A percentile compares a stretch with the other conserved stretches of the same genome.
Evolutionary conservation across 2,329 filamentous ascomycete species (phyloP).

Genomic region (Ophiostoma sp.): DNA sequence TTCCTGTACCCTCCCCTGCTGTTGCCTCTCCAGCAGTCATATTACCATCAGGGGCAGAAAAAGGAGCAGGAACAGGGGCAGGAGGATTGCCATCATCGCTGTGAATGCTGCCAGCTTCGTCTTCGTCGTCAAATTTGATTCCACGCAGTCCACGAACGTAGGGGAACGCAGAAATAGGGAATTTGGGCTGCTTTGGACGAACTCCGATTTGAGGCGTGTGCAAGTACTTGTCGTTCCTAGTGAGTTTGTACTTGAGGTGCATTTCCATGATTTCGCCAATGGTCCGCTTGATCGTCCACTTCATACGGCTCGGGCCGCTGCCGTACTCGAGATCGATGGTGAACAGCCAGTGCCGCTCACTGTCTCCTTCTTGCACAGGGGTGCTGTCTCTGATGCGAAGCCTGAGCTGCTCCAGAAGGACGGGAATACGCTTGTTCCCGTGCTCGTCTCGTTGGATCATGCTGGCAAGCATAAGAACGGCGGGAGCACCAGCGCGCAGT

Average conservation of each 20-base stretch:
- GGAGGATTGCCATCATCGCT: slow-evolving; percentile 33
- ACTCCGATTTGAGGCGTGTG: slow-evolving; percentile 61
- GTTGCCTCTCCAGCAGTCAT: slow-evolving; percentile 45
- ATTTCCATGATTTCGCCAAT: slow-evolving; percentile 87
- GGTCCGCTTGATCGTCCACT: slow-evolving; percentile 85
- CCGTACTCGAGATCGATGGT: slow-evolving; percentile 93
- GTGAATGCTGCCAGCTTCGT: slow-evolving; percentile 41
- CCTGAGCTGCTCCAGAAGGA: slow-evolving; percentile 91
- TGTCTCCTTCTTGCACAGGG: slow-evolving; percentile 58
- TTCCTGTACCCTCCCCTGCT: slow-evolving; percentile 59
- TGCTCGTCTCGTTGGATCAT: slow-evolving; percentile 98
- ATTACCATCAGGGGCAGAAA: slow-evolving; percentile 26
- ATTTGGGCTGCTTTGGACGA: slow-evolving; percentile 77
- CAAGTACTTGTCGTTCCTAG: slow-evolving; percentile 73
- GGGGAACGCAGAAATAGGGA: slow-evolving; percentile 82
- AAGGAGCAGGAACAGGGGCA: neutral
- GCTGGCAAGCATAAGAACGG: slow-evolving; percentile 87
- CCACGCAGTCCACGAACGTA: slow-evolving; percentile 78
- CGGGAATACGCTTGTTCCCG: slow-evolving; percentile 88
- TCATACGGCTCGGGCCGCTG: slow-evolving; percentile 91
- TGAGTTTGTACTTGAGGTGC: slow-evolving; percentile 87
- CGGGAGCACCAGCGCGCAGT: slow-evolving; percentile 83
- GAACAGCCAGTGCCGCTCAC: slow-evolving; percentile 74
- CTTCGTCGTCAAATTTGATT: slow-evolving; percentile 72
- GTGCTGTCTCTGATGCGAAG: slow-evolving; percentile 76